phyloP scores from a whole-genome alignment of 2,329 filamentous ascomycete genomes.

The Eutypa lata region DNA sequence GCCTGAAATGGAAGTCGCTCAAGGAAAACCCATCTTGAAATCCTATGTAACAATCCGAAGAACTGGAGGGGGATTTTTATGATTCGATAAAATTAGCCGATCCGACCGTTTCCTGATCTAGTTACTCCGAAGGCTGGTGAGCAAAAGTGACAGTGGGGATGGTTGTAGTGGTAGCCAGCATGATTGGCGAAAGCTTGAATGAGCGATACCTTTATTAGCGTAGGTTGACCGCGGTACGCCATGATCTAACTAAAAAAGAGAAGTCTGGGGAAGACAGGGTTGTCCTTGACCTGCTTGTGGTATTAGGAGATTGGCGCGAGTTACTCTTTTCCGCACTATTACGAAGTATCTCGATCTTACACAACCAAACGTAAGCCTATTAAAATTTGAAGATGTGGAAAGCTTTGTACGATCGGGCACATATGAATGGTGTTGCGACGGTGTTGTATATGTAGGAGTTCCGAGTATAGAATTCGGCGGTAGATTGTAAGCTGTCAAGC shows the following conservation, averaged over 20 bases:
- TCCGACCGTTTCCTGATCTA: not conserved
- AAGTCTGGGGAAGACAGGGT: not conserved
- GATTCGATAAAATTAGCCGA: not conserved
- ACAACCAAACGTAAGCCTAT: not conserved
- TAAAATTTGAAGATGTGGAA: too few relatives aligned
- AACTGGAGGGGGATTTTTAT: not conserved
- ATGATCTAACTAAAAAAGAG: not conserved
- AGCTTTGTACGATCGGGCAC: too few relatives aligned
- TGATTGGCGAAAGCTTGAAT: not conserved
- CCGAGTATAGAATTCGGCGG: not conserved
- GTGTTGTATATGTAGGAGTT: not conserved
- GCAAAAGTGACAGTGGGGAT: not conserved
- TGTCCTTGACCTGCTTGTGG: not conserved
- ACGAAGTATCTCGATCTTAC: not conserved
- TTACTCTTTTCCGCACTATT: not conserved
- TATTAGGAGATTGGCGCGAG: not conserved
- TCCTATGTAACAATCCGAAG: not conserved
- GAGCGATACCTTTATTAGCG: not conserved
- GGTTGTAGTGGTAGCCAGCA: not conserved
- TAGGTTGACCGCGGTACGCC: not conserved
- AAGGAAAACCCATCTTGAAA: not conserved
- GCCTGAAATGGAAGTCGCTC: not conserved
- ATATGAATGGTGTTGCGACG: not conserved
- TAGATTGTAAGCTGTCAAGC: not conserved
- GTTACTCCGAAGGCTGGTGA: not conserved